A percentile compares a stretch with the other conserved stretches of the same genome.
Conservation (phyloP, 1,139 yeast species). For the Suhomyces bribrorum region DNA sequence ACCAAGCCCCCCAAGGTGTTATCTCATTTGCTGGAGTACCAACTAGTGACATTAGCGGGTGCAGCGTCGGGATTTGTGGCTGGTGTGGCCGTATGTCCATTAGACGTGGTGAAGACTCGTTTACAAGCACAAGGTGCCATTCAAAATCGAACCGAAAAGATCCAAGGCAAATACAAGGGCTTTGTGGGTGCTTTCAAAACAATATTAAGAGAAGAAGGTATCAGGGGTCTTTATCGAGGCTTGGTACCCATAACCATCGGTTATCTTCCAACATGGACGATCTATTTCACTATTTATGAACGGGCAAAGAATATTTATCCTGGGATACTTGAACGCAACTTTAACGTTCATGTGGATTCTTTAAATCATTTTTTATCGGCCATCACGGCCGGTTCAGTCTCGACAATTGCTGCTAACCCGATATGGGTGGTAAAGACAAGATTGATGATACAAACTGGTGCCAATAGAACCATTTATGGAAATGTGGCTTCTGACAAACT, state of each 20-base stretch:
- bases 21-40: constrained; percentile 20
- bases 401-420: constrained; percentile 89
- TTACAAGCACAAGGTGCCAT: constrained; percentile 46
- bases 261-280: constrained; percentile 96
- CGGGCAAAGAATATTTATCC: constrained; percentile 60
- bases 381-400: constrained; percentile 82
- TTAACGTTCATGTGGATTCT: constrained; percentile 46
- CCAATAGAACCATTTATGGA: constrained; percentile 14
- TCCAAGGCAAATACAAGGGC: constrained; percentile 19
- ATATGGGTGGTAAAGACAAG: constrained; percentile 97
- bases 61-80: constrained; percentile 51
- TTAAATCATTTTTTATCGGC: constrained; percentile 76
- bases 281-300: constrained; percentile 89
- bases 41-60: constrained; percentile 44
- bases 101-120: constrained; percentile 49
- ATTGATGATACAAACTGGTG: constrained; percentile 79
- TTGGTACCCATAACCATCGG: constrained; percentile 89
- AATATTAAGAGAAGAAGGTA: constrained; percentile 75
- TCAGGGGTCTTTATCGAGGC: constrained; percentile 84
- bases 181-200: constrained; percentile 52
- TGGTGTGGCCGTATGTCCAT: constrained; percentile 49
- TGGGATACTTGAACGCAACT: constrained; percentile 25
- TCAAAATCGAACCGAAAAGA: constrained; percentile 3
- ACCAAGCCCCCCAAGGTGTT: constrained; percentile 8
- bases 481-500: constrained; percentile 15